Conservation (phyloP, 768 basidiomycete species). For the Pisolithus albus region DNA sequence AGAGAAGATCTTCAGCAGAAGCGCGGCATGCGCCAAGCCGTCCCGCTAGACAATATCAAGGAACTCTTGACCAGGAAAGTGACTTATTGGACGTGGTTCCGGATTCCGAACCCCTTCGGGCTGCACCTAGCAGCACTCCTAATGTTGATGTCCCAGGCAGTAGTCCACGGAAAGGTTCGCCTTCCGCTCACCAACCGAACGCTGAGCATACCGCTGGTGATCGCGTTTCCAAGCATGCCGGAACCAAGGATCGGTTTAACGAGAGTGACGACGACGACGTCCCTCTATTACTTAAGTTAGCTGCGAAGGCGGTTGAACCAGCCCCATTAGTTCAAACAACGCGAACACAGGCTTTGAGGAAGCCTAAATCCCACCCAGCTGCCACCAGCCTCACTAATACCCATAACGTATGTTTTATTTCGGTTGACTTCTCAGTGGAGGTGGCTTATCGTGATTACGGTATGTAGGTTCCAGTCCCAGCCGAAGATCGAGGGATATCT, state of each 20-base stretch:
- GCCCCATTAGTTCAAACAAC: background rate
- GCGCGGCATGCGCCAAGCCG: constrained; percentile 1
- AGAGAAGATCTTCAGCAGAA: constrained; percentile 5
- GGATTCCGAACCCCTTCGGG: constrained; percentile 53
- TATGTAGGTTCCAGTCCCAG: constrained; percentile 1
- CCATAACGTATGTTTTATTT: constrained; percentile 12
- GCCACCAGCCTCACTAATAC: constrained; percentile 3
- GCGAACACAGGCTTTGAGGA: constrained; percentile 1
- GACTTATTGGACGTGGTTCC: constrained; percentile 48
- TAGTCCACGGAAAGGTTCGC: constrained; percentile 13
- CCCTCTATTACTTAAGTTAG: constrained; percentile 33
- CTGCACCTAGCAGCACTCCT: constrained; percentile 14
- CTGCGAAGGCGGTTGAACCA: constrained; percentile 14
- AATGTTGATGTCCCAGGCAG: background rate
- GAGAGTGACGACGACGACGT: constrained; percentile 36
- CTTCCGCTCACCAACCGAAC: constrained; percentile 18
- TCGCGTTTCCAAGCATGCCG: constrained; percentile 22
- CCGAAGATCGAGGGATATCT: constrained; percentile 8
- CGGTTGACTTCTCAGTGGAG: background rate
- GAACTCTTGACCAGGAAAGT: constrained; percentile 6
- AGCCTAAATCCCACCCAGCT: background rate
- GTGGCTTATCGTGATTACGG: constrained; percentile 1
- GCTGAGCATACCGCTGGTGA: constrained; percentile 20
- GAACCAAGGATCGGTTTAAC: constrained; percentile 21
- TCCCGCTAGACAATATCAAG: background rate